phyloP scores from a whole-genome alignment of 2,329 filamentous ascomycete species.

The Penicillium janthinellum region DNA sequence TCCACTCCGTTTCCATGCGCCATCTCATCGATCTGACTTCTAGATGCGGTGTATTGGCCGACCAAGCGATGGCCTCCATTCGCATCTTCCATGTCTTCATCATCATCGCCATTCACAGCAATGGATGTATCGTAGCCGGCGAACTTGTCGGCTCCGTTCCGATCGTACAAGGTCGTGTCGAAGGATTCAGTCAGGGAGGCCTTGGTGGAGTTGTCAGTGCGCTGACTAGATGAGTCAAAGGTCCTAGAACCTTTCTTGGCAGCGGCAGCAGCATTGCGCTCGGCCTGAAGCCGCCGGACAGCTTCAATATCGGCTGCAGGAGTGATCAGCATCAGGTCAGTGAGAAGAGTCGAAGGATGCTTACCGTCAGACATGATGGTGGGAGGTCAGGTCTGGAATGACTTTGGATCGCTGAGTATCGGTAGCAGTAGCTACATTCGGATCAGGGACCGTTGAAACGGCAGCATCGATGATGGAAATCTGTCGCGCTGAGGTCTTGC shows the following conservation, averaged over 20 bases:
- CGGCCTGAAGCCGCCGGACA: slow-evolving; percentile 84
- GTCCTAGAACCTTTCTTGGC: slow-evolving; percentile 79
- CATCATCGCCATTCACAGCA: slow-evolving; percentile 74
- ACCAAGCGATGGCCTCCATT: slow-evolving; percentile 78
- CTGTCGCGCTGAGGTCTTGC: slow-evolving; percentile 25
- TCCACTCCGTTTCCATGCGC: slow-evolving; percentile 81
- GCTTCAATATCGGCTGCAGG: slow-evolving; percentile 75
- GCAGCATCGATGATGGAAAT: slow-evolving; percentile 29
- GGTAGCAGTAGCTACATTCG: slow-evolving; percentile 39
- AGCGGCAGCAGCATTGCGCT: slow-evolving; percentile 81
- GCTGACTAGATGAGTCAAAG: slow-evolving; percentile 77
- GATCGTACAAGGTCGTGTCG: slow-evolving; percentile 85
- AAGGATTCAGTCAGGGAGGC: slow-evolving; percentile 84
- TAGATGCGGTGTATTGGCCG: slow-evolving; percentile 93
- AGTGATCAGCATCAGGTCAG: slow-evolving; percentile 26
- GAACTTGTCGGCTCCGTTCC: slow-evolving; percentile 75
- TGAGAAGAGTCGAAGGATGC: slow-evolving; percentile 21
- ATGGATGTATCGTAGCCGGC: slow-evolving; percentile 90
- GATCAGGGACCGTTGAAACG: slow-evolving; percentile 35
- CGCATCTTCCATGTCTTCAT: slow-evolving; percentile 75
- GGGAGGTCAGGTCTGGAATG: slow-evolving; percentile 28
- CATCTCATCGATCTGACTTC: slow-evolving; percentile 91
- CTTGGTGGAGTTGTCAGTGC: slow-evolving; percentile 82
- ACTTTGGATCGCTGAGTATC: slow-evolving; percentile 31
- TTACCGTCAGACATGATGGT: slow-evolving; percentile 50